phyloP scores from a whole-genome alignment of 1,139 yeast species.

The Magnusiomyces ingens region DNA sequence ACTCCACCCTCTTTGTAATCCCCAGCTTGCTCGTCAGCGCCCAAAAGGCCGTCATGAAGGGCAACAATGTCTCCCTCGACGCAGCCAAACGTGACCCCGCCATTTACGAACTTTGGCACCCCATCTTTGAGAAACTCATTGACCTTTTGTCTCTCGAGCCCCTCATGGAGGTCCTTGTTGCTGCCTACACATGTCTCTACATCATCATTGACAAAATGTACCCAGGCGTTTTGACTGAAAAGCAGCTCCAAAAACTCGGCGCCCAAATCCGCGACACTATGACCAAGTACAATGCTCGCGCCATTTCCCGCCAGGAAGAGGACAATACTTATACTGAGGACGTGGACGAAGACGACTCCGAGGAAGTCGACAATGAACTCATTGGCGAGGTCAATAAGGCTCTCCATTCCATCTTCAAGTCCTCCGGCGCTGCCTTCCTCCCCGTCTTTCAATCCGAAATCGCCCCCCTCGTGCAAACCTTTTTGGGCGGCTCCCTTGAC shows the following conservation, averaged over 20 bases:
- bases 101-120: constrained; percentile 62
- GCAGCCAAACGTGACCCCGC: constrained; percentile 40
- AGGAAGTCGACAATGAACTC: constrained; percentile 82
- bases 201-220: constrained; percentile 66
- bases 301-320: constrained; percentile 53
- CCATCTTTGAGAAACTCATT: constrained; percentile 61
- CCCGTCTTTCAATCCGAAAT: constrained; percentile 50
- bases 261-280: constrained; percentile 56
- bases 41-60: constrained; percentile 24
- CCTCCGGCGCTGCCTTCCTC: constrained; percentile 51
- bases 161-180: constrained; percentile 72
- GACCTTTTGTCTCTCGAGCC: constrained; percentile 71
- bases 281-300: constrained; percentile 64
- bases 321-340: constrained; percentile 64
- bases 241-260: constrained; percentile 54
- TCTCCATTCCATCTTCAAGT: constrained; percentile 65
- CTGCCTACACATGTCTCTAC: constrained; percentile 66
- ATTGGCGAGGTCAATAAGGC: constrained; percentile 80
- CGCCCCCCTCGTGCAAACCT: constrained; percentile 29
- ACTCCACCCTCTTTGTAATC: constrained; percentile 77
- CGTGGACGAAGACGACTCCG: constrained; percentile 66
- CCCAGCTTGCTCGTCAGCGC: constrained; percentile 69
- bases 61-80: constrained; percentile 33
- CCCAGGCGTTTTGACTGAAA: constrained; percentile 46
- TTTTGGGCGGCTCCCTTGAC: constrained; percentile 53